Percentiles rank a stretch among this genome's conserved stretches.
Conservation (phyloP, 306 rosid species). For the Malus domestica region ASM211411v1 NC_041804.1:8313001-8313500, state of each 20-base stretch:
- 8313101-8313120: slow-evolving; percentile 87
- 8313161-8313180: background rate
- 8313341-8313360: background rate
- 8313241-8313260: slow-evolving; percentile 35
- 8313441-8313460: slow-evolving; percentile 58
- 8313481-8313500: slow-evolving; percentile 51
- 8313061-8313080: slow-evolving; percentile 78
- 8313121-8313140: slow-evolving; percentile 64
- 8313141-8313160: slow-evolving; percentile 34
- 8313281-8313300: slow-evolving; percentile 61
- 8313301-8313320: slow-evolving; percentile 72
- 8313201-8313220: background rate
- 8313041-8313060: slow-evolving; percentile 56
- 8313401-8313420: slow-evolving; percentile 24
- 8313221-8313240: slow-evolving; percentile 4
- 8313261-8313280: slow-evolving; percentile 55
- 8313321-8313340: slow-evolving; percentile 47
- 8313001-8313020: slow-evolving; percentile 1
- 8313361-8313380: background rate
- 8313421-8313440: slow-evolving; percentile 77
- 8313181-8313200: background rate
- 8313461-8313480: slow-evolving; percentile 60
- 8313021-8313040: background rate
- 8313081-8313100: slow-evolving; percentile 69
- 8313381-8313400: background rate